Evolutionary conservation across 2,329 filamentous ascomycete species (phyloP), one percentile per base, ranked within the genome.

Genomic region (Leptographium lundbergii): DNA sequence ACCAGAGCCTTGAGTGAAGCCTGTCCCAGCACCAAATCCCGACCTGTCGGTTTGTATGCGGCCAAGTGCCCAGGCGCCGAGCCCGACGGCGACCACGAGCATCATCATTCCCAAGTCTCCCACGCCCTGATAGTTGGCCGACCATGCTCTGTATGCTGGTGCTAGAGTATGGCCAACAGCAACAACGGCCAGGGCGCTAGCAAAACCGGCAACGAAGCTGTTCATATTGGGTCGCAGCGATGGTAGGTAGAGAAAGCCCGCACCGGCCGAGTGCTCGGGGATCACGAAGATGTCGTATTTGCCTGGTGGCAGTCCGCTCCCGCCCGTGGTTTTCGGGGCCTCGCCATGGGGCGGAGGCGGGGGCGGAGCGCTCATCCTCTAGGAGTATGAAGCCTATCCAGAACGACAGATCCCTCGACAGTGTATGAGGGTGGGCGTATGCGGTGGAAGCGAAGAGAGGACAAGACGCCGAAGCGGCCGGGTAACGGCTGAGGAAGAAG

Each of bases 211-310:
- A 25, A 91, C 80, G 71, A 96, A 97, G 73, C 89, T 95, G 72
- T 96, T 96, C 67, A 87, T 80, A 67, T 94, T 89, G 24, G 89
- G 87, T 68, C 87, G 82, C 62, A 97, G 73, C 0, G 91, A 96
- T 0, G 92, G 92, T n/a, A 97, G 81, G 71, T 97, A 96, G 32
- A 97, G 77, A 72, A 96, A 96, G 39, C 92, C 92, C 0, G 85
- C 84, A 57, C 92, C 92, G 7, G 91, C 81, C 13, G 91, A 92
- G 71, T 96, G 91, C 54, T 91, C 89, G 9, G 92, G 92, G 67
- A 97, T 91, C 70, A 96, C 87, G 75, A 96, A 96, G 69, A 97
- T 95, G 75, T 97, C 92, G 73, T 96, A 97, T 70, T 94, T 95
- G 59, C 92, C 91, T 1, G 88, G 80, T 3, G 92, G 92, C 54